Percentiles rank a stretch among this genome's conserved stretches.
These are phyloP conservation scores for Suhomyces bribrorum DNA, from an alignment of 1,139 yeast species.

Conservation along the genomic window DNA sequence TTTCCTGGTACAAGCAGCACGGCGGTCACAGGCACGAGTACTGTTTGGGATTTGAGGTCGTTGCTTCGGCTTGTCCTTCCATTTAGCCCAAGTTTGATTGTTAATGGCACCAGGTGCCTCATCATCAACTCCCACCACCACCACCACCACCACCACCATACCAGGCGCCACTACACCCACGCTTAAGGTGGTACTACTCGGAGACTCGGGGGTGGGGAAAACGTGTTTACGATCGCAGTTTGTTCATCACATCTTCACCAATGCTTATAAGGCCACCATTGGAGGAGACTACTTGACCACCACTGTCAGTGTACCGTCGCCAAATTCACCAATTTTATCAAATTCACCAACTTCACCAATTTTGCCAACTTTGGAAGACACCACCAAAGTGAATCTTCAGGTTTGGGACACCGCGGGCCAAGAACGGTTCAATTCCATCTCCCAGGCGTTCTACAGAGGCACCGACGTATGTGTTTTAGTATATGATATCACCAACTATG, in stretches of 20 bases:
- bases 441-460: constrained; percentile 62
- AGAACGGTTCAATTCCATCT: constrained; percentile 60
- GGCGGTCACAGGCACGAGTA: too few species aligned
- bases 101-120: neutral
- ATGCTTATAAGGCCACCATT: constrained; percentile 61
- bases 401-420: constrained; percentile 74
- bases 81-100: too few species aligned
- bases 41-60: too few species aligned
- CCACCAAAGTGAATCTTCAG: constrained; percentile 42
- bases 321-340: neutral
- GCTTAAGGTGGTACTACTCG: constrained; percentile 55
- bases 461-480: constrained; percentile 59
- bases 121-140: neutral
- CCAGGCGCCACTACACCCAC: constrained; percentile 21
- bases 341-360: neutral
- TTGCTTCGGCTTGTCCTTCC: too few species aligned
- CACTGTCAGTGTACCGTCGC: constrained; percentile 23
- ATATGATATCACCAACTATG: constrained; percentile 58
- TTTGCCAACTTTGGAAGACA: neutral
- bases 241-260: constrained; percentile 58
- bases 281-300: constrained; percentile 64
- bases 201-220: constrained; percentile 66
- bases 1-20: too few species aligned
- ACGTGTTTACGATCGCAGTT: constrained; percentile 61
- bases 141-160: neutral